Evolutionary conservation across 352 stramenopile species (phyloP), one percentile per base, ranked within the genome.

Genomic region (Phytophthora sp.): DNA sequence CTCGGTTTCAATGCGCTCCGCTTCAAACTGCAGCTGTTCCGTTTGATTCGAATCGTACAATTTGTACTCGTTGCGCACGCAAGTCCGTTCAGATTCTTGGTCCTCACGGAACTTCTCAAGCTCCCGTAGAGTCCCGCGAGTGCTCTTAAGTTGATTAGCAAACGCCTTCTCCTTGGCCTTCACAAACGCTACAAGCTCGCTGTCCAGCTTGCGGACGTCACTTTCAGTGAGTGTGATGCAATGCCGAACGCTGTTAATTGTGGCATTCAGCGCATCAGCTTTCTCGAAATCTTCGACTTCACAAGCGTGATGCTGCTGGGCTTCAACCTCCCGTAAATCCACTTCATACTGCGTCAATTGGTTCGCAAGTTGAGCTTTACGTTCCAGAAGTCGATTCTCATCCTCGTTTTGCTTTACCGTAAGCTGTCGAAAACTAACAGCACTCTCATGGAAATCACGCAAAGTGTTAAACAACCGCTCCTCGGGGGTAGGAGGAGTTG

Each of bases 251-350:
- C 83, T 93, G 73, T 89, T 90, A 57, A 95, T 90, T 6, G 80
- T 90, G 12, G 79, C 69, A 62, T 95, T 94, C 6, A 95, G 66
- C 5, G 87, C 80, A 46, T 95, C 87, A 0, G 87, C 87, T 31
- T 88, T 89, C 45, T 95, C 87, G 50, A 95, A 95, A 72, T 95
- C 87, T 49, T 95, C 87, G 27, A 91, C 75, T 57, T 93, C 84
- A 36, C 79, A 85, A 2, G 87, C 85, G 44, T 90, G 85, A 16
- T 94, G 79, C 49, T 95, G 87, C 65, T 93, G 82, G 11, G 79
- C 85, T 60, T 95, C 87, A n/a, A 95, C 77, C 8, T 88, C 79
- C 12, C 74, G 77, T 27, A 95, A 65, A 65, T 95, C 87, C 42
- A 93, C 77, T 59, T 91, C 83, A 52, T 90, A 92, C 65, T 93